Conservation (phyloP, 495 filamentous ascomycete species). For the Penicillium turbatum region DNA sequence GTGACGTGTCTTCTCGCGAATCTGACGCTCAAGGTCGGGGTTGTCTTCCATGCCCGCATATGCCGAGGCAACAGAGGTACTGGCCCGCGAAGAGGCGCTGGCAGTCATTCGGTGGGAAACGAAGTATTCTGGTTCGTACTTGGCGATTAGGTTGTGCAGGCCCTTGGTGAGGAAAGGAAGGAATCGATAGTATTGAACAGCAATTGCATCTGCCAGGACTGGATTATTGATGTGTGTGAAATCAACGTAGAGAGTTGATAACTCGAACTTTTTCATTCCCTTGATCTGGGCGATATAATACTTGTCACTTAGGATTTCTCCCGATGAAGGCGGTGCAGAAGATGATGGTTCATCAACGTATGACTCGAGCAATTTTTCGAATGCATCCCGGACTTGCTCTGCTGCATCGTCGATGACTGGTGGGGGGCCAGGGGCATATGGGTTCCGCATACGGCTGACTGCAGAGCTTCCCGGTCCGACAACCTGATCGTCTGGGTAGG, state of each 20-base stretch:
- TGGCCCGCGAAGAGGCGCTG: constrained; percentile 55
- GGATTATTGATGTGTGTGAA: constrained; percentile 81
- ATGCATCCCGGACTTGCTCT: constrained; percentile 76
- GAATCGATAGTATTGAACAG: constrained; percentile 90
- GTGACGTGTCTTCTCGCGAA: constrained; percentile 66
- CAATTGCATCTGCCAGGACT: constrained; percentile 75
- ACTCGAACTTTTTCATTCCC: constrained; percentile 73
- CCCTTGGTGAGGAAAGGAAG: constrained; percentile 86
- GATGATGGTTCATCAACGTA: constrained; percentile 71
- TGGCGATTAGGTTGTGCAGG: constrained; percentile 87
- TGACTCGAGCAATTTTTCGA: constrained; percentile 85
- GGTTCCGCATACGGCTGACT: constrained; percentile 54
- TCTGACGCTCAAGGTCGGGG: constrained; percentile 30
- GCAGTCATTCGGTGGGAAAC: constrained; percentile 79
- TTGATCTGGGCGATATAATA: constrained; percentile 97
- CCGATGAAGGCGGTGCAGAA: constrained; percentile 70
- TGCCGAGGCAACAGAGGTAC: constrained; percentile 62
- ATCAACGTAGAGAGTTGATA: constrained; percentile 98
- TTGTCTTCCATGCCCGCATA: constrained; percentile 61
- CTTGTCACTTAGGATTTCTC: constrained; percentile 72
- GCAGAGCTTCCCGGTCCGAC: constrained; percentile 52
- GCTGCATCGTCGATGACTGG: constrained; percentile 84
- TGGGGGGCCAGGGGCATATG: constrained; percentile 63
- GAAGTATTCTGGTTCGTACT: constrained; percentile 92
- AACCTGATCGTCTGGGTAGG: constrained; percentile 58